Evolutionary conservation across 2,329 filamentous ascomycete genomes (phyloP), one percentile per base, ranked within the genome.

Genomic region (Pseudocercospora fijiensis): DNA sequence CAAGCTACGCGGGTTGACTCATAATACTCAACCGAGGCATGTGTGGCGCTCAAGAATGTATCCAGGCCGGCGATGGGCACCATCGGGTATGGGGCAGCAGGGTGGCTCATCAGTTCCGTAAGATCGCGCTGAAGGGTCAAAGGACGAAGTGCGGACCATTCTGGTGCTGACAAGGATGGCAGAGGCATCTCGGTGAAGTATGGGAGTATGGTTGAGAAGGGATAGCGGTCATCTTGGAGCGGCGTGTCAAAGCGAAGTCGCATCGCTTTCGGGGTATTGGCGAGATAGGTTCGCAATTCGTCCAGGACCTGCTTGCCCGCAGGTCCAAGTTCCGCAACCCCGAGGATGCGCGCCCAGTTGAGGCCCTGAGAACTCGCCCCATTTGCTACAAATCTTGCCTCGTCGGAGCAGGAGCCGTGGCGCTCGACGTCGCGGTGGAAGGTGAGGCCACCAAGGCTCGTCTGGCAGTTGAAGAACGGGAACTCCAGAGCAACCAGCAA

Each of bases 11-110:
- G 58, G 2, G 66, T 43, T 8, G 62, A 64, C 27, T 70, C 64
- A 33, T 67, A 64, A 1, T 64, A 58, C 57, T 70, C 62, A n/a
- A 62, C 58, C 9, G 58, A 49, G 0, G 63, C 66, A 30, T 67
- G 58, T 1, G 30, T 56, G 11, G 63, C 47, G 18, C 58, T 67
- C 16, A 58, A 27, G 49, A 64, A 67, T 8, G 62, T 63, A 9
- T 63, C 58, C 8, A 51, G 18, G 43, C 62, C 64, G 20, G 56
- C 52, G 33, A 64, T 55, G 3, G 64, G 47, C 8, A 68, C 62
- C 61, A 70, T 65, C 2, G 68, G 62, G 18, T 55, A 64, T 10
- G 65, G 65, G 3, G 56, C 58, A 5, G 33, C 7, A 22, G 56
- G 18, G 18, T 37, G 16, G 41, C n/a, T 18, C 22, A 68, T 57